Evolutionary conservation across 2,329 filamentous ascomycete species (phyloP).

Genomic region (Apiospora phragmitis): DNA sequence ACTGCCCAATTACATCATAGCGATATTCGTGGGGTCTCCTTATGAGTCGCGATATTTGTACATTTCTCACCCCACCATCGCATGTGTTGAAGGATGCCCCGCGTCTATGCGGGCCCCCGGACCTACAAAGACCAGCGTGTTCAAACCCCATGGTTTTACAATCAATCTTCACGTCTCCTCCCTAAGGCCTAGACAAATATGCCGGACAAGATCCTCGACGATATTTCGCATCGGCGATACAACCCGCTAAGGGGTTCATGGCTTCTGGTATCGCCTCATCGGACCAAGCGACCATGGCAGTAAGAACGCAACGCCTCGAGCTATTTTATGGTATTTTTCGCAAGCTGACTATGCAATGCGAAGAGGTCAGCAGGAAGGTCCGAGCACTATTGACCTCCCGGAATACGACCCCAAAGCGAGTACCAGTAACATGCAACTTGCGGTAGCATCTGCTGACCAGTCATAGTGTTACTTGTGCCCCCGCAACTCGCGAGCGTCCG

Average conservation of each 20-base stretch:
- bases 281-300: constrained; percentile 98
- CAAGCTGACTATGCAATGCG: neutral
- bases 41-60: neutral
- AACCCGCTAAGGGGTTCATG: constrained; percentile 89
- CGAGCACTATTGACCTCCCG: constrained; percentile 69
- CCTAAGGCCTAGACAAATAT: constrained; percentile 43
- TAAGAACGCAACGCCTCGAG: constrained; percentile 49
- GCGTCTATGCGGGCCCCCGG: neutral
- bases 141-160: neutral
- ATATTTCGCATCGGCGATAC: constrained; percentile 94
- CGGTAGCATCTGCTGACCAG: constrained; percentile 2
- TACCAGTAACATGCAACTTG: neutral
- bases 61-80: constrained; percentile 4
- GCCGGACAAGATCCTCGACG: constrained; percentile 79
- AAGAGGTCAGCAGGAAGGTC: constrained; percentile 76
- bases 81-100: neutral
- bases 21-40: neutral
- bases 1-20: constrained; percentile 4
- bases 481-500: constrained; percentile 83
- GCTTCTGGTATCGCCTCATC: constrained; percentile 92
- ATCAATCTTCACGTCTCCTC: neutral
- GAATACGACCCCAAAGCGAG: constrained; percentile 74
- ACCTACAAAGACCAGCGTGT: neutral
- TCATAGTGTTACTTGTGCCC: constrained; percentile 91
- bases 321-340: neutral